Percentiles rank a stretch among this genome's conserved stretches.
These are phyloP conservation scores for Torulaspora indica DNA, from an alignment of 805 yeast genomes.

Conservation along the genomic window DNA sequence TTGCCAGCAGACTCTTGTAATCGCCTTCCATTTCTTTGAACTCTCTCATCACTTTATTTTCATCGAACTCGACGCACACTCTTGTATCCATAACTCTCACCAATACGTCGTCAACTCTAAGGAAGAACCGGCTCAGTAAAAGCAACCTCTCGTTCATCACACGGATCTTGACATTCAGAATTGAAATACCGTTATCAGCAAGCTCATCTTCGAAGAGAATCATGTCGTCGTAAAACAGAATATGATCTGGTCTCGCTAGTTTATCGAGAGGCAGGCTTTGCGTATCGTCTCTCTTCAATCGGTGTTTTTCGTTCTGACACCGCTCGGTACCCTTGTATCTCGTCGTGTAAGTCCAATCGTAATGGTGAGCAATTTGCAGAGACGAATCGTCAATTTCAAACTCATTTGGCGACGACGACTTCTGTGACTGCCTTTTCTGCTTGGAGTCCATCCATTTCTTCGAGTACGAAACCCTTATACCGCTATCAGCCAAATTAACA, in stretches of 20 bases:
- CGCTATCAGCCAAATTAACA: conserved; percentile 49
- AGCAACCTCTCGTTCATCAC: conserved; percentile 83
- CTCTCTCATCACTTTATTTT: conserved; percentile 65
- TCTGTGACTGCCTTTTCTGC: conserved; percentile 31
- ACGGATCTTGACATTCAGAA: conserved; percentile 71
- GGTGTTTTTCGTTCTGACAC: conserved; percentile 9
- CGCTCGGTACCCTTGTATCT: conserved; percentile 58
- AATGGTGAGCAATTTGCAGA: conserved; percentile 67
- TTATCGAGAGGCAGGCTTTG: conserved; percentile 62
- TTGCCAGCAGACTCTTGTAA: conserved; percentile 44
- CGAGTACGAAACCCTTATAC: conserved; percentile 77
- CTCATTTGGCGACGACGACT: conserved; percentile 24
- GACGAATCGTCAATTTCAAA: conserved; percentile 40
- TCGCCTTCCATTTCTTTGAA: conserved; percentile 62
- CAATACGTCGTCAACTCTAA: conserved; percentile 86
- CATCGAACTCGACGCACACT: conserved; percentile 60
- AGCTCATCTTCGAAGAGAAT: conserved; percentile 89
- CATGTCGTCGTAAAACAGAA: conserved; percentile 83
- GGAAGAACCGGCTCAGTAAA: conserved; percentile 67
- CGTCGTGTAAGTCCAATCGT: conserved; percentile 95
- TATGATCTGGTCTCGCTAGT: conserved; percentile 73
- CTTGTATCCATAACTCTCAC: conserved; percentile 83
- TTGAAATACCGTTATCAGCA: conserved; percentile 91
- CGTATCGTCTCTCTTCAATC: conserved; percentile 31
- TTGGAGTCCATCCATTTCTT: conserved; percentile 65